A percentile compares a stretch with the other conserved stretches of the same genome.
Evolutionary conservation across 1,284 basidiomycete species (phyloP).

Genomic region (Rhodotorula sp.): DNA sequence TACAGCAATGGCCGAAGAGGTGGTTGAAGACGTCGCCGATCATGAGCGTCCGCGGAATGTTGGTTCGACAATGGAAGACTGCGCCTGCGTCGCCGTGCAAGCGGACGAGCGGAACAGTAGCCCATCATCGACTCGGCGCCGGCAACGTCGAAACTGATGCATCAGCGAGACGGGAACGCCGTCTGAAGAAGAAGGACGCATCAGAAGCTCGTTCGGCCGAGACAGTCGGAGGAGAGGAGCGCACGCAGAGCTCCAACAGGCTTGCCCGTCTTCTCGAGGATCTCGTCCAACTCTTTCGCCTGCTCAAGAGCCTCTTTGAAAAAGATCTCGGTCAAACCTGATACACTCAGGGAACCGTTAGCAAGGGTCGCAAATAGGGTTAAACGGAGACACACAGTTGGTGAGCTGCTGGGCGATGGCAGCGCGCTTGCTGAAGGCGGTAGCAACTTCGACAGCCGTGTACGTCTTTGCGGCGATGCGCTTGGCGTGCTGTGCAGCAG

Average conservation of each 20-base stretch:
- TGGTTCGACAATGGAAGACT: slow-evolving; percentile 22
- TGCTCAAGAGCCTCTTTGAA: slow-evolving; percentile 5
- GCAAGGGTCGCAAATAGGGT: slow-evolving; percentile 18
- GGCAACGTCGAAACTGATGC: slow-evolving; percentile 50
- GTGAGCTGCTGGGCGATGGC: slow-evolving; percentile 71
- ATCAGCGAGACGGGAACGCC: slow-evolving; percentile 65
- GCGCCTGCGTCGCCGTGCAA: slow-evolving; percentile 3
- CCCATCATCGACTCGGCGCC: slow-evolving; percentile 51
- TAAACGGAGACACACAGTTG: slow-evolving; percentile 46
- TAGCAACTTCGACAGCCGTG: slow-evolving; percentile 66
- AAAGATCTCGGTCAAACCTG: slow-evolving; percentile 51
- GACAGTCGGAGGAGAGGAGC: background rate
- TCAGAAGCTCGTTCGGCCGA: background rate
- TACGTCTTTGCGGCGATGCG: slow-evolving; percentile 55
- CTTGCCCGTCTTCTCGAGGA: slow-evolving; percentile 1
- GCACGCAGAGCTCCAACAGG: slow-evolving; percentile 48
- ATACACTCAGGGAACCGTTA: slow-evolving; percentile 42
- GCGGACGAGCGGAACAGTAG: no score
- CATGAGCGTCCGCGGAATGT: slow-evolving; percentile 47
- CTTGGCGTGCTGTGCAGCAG: slow-evolving; percentile 49
- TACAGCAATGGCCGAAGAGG: slow-evolving; percentile 46
- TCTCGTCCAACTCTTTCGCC: slow-evolving; percentile 9
- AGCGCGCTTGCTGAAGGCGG: slow-evolving; percentile 74
- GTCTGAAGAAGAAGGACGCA: slow-evolving; percentile 51
- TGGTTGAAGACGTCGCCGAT: slow-evolving; percentile 41